phyloP scores from a whole-genome alignment of 257 asterid genomes.

The Solanum sitiens region DNA sequence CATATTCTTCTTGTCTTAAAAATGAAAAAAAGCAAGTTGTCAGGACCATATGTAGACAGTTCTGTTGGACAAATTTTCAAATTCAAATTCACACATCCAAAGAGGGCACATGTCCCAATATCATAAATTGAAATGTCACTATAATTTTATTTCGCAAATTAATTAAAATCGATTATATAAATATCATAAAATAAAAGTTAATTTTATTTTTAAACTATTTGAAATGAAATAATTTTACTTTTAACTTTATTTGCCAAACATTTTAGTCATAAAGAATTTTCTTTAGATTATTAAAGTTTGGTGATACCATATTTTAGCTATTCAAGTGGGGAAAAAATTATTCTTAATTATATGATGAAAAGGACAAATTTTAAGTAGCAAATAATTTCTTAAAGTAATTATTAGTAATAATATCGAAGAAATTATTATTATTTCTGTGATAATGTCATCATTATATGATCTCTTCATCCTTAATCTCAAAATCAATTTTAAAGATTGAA shows the following conservation, averaged over 20 bases:
- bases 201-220: too few relatives aligned
- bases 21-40: not conserved
- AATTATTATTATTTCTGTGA: too few relatives aligned
- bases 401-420: too few relatives aligned
- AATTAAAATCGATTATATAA: too few relatives aligned
- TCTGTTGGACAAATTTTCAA: not conserved
- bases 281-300: too few relatives aligned
- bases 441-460: too few relatives aligned
- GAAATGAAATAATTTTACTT: not conserved
- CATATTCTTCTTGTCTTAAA: not conserved
- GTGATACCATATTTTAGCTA: not conserved
- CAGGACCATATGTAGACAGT: not conserved
- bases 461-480: not conserved
- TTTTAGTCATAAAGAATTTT: too few relatives aligned
- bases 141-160: not conserved
- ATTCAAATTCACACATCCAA: not conserved
- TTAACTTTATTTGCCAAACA: too few relatives aligned
- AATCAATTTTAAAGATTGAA: too few relatives aligned
- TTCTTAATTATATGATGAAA: too few relatives aligned
- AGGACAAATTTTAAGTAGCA: not conserved
- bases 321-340: too few relatives aligned
- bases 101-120: not conserved
- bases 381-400: not conserved
- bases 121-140: not conserved
- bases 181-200: too few relatives aligned